Evolutionary conservation across 441 rosid genomes (phyloP).

Genomic region (Hura crepitans): DNA sequence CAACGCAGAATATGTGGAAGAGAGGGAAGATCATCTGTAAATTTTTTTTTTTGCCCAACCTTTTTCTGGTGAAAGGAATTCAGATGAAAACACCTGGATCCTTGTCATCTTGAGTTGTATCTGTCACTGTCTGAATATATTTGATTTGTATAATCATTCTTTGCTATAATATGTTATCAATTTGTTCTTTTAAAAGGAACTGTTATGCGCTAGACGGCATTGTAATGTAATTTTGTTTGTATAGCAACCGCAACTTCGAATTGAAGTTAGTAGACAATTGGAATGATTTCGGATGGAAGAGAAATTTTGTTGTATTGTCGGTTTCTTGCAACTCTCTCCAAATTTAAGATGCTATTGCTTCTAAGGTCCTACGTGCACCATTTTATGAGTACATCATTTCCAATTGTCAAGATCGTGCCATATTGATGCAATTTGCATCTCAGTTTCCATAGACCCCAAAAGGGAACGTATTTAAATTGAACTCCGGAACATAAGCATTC

Average conservation of each 20-base stretch:
- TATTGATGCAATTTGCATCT: neutral
- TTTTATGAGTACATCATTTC: neutral
- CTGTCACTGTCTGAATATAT: slow-evolving; percentile 24
- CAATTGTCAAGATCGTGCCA: neutral
- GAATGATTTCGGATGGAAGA: neutral
- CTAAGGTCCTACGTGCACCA: neutral
- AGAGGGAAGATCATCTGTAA: slow-evolving; percentile 28
- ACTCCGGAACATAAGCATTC: neutral
- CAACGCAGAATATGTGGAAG: slow-evolving; percentile 1
- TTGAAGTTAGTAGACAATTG: neutral
- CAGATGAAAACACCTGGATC: slow-evolving; percentile 10
- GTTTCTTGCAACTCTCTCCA: neutral
- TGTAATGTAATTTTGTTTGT: slow-evolving; percentile 12
- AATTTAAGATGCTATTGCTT: neutral
- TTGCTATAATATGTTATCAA: slow-evolving; percentile 24
- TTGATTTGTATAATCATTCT: slow-evolving; percentile 61
- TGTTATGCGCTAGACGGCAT: neutral
- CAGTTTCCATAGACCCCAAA: neutral
- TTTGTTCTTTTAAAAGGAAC: neutral
- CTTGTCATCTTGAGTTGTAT: slow-evolving; percentile 25
- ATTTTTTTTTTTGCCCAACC: slow-evolving; percentile 24
- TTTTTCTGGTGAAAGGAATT: slow-evolving; percentile 33
- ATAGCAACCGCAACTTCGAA: neutral
- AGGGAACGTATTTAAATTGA: neutral
- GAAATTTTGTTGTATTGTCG: neutral